Evolutionary conservation across 306 rosid species (phyloP).

Genomic region (Casuarina cunninghamiana): DNA sequence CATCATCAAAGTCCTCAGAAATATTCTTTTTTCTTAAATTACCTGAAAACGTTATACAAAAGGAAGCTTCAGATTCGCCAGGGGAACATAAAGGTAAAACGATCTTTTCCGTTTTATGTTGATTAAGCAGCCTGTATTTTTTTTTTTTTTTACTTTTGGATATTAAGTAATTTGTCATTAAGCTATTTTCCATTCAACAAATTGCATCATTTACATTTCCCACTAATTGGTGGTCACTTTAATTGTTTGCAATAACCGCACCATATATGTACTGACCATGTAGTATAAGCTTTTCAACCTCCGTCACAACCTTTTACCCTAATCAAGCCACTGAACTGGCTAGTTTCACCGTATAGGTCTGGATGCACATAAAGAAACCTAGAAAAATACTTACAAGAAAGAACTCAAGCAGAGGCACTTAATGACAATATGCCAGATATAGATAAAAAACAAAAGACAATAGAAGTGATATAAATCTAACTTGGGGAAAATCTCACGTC

Average conservation of each 20-base stretch:
- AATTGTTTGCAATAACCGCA: conserved; percentile 2
- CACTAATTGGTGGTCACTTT: not conserved
- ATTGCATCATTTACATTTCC: not conserved
- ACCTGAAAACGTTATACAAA: conserved; percentile 28
- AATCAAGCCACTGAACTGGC: not conserved
- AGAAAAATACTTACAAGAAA: not conserved
- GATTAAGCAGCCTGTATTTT: not conserved
- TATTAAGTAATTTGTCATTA: not conserved
- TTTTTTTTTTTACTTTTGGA: not conserved
- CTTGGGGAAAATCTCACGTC: conserved; percentile 44
- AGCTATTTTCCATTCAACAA: not conserved
- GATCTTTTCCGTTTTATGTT: not conserved
- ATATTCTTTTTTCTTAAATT: conserved; percentile 37
- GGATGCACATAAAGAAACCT: not conserved
- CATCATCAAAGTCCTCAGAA: conserved; percentile 40
- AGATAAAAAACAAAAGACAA: not conserved
- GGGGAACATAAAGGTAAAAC: not conserved
- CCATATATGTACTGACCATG: not conserved
- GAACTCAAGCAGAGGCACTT: conserved; percentile 8
- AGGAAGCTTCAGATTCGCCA: not conserved
- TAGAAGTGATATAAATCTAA: not conserved
- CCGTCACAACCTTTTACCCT: not conserved
- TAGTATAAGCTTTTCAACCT: not conserved
- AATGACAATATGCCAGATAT: conserved; percentile 5
- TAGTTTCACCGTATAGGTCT: not conserved